phyloP scores from a whole-genome alignment of 1,139 yeast genomes.

The Yamadazyma diddensiae region DNA sequence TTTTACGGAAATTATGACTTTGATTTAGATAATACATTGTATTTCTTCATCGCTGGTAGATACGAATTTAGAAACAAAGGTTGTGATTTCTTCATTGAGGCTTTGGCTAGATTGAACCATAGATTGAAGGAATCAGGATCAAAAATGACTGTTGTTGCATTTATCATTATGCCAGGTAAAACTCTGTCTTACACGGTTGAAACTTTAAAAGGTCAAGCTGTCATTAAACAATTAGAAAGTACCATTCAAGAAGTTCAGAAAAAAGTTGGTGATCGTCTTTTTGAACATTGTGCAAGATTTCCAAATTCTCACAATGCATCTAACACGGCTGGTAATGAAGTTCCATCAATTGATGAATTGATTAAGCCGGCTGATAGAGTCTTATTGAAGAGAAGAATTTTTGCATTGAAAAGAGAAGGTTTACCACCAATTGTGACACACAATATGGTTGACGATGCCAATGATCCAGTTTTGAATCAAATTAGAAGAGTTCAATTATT shows the following conservation, averaged over 20 bases:
- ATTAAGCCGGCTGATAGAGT: slow-evolving; percentile 88
- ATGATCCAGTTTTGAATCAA: slow-evolving; percentile 88
- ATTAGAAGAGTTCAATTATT: slow-evolving; percentile 89
- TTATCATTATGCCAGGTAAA: slow-evolving; percentile 96
- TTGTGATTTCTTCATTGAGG: slow-evolving; percentile 90
- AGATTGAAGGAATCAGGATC: slow-evolving; percentile 78
- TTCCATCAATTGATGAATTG: slow-evolving; percentile 70
- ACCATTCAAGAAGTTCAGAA: slow-evolving; percentile 88
- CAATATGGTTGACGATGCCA: slow-evolving; percentile 90
- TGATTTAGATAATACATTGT: slow-evolving; percentile 88
- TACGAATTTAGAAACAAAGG: slow-evolving; percentile 97
- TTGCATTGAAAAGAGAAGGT: slow-evolving; percentile 84
- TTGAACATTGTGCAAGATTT: slow-evolving; percentile 86
- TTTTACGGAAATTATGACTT: slow-evolving; percentile 96
- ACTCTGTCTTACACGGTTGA: slow-evolving; percentile 94
- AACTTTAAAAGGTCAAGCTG: slow-evolving; percentile 95
- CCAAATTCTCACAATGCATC: slow-evolving; percentile 59
- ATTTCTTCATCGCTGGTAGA: slow-evolving; percentile 95
- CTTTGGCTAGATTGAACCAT: slow-evolving; percentile 89
- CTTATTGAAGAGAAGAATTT: slow-evolving; percentile 84
- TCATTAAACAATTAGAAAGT: slow-evolving; percentile 83
- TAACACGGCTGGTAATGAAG: slow-evolving; percentile 51
- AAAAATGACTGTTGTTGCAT: slow-evolving; percentile 94
- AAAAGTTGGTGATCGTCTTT: slow-evolving; percentile 81
- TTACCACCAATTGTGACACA: slow-evolving; percentile 98